These are phyloP conservation scores for Mollisia scopiformis DNA, from an alignment of 2,329 filamentous ascomycete genomes.

Conservation along the genomic window DNA sequence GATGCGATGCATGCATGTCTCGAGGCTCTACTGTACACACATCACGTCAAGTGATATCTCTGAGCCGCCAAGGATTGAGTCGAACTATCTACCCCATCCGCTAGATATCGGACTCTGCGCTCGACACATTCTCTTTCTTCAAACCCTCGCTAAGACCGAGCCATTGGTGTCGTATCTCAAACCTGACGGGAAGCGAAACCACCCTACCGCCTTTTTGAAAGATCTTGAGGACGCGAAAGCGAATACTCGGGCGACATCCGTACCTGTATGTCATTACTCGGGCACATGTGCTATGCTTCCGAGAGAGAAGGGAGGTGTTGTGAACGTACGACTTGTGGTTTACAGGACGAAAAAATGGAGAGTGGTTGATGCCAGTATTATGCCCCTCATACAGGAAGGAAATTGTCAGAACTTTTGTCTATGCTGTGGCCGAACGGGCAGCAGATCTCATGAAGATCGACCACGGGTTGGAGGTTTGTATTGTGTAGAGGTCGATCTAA, in stretches of 20 bases:
- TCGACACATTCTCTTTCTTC: constrained; percentile 4
- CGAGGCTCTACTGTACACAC: constrained; percentile 43
- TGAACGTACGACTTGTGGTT: constrained; percentile 23
- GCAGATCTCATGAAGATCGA: not conserved
- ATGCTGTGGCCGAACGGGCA: not conserved
- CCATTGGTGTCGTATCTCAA: constrained; percentile 11
- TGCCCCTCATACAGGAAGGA: constrained; percentile 2
- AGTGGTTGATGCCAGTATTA: constrained; percentile 12
- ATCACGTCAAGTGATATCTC: constrained; percentile 41
- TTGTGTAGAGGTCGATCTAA: not conserved
- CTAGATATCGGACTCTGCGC: constrained; percentile 43
- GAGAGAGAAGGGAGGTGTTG: constrained; percentile 24
- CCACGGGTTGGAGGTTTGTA: not conserved
- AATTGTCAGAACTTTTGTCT: not conserved
- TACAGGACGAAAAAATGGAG: constrained; percentile 19
- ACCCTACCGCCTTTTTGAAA: constrained; percentile 1
- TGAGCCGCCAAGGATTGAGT: constrained; percentile 44
- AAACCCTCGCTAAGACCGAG: constrained; percentile 11
- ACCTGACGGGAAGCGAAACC: constrained; percentile 4
- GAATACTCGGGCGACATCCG: constrained; percentile 7
- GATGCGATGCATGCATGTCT: too few relatives aligned
- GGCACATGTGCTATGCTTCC: constrained; percentile 27
- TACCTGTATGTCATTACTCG: constrained; percentile 21
- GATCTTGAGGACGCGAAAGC: constrained; percentile 11
- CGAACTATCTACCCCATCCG: constrained; percentile 46